Evolutionary conservation across 805 yeast species (phyloP), one percentile per base, ranked within the genome.

Genomic region (Kurtzmaniella fragi): DNA sequence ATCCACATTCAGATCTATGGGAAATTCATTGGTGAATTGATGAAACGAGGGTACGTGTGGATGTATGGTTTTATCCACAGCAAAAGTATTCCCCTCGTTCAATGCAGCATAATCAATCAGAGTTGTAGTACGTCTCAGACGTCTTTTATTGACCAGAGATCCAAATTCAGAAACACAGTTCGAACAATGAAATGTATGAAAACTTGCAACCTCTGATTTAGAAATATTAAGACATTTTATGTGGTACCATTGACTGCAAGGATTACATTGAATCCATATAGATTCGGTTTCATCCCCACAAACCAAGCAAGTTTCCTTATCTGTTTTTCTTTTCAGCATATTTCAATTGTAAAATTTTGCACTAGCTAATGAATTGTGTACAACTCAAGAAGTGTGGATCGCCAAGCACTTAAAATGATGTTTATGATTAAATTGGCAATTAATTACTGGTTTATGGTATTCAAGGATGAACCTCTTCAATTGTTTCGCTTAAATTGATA

Each of bases 21-120:
- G 61, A 20, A 20, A 20, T 17, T 59, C 59, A 8, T 56, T 38
- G 30, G 61, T 58, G 25, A 70, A 53, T 34, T 42, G 33, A 29
- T 49, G 44, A 58, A 71, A 49, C 36, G 45, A 38, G 35, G 60
- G 37, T 55, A 76, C 62, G 52, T 85, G 95, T 8, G 75, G 72
- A 48, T 77, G 77, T 26, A 62, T 55, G 31, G 72, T 66, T 43
- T 65, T 57, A 56, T 70, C 67, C 4, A 73, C 61, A 3, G 75
- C 71, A 42, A 61, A 70, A 41, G 53, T 66, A 56, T 79, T 82
- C 4, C 95, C 95, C 40, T 80, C 82, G 54, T 88, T 77, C 48
- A 88, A 64, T 0, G 95, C 93, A 8, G 77, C 80, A 52, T 88
- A 88, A 54, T 88, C 95, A 33, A 89, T 73, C 38, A 70, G 69